Base-by-base conservation (phyloP, 2,329 filamentous ascomycete species). In the Leptoxyphium fumago region DNA sequence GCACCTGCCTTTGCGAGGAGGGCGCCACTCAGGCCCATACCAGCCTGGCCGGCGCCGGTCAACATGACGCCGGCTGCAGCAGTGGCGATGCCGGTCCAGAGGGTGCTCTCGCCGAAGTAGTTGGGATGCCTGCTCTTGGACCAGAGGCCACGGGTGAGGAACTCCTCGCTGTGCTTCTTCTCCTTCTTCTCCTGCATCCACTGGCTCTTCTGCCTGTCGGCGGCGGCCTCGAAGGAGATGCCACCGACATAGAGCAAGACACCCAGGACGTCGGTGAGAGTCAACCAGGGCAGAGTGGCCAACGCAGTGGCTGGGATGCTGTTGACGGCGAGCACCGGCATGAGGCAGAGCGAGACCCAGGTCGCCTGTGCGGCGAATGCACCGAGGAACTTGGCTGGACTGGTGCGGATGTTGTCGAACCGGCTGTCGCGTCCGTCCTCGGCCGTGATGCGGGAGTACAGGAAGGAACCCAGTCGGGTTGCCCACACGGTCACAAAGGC, bases 31-130 rank as follows among this genome's bases (percentile, higher is more conserved):
- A 80, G 54, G 0, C 77, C 77, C 54, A 83, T 69, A 0, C 72
- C 76, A 1, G 65, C 54, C 57, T 77, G 74, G 1, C 74, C 73
- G 0, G 73, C 69, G n/a, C 61, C 63, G 11, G 66, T 65, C 1
- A 72, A 60, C 41, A 84, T 62, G 1, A 76, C 64, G 1, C 78
- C 77, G 0, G 71, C 75, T 0, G 75, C 70, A 1, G 68, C 62
- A 5, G 75, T 72, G 0, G 79, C 77, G 46, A 84, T 73, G 1
- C 80, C 80, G 0, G 73, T 77, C 80, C 79, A 84, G 29, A 84
- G 64, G 10, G 75, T 79, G 26, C 69, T 71, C 59, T 84, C 80
- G n/a, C 80, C 80, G 57, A 84, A 81, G 64, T 84, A 84, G 55
- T 84, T 81, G 1, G 80, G 80, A 60, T 81, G 77, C 47, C 77